Percentiles rank a stretch among this genome's conserved stretches.
These are phyloP conservation scores for Tirmania nivea DNA, from an alignment of 495 filamentous ascomycete species.

Conservation along the genomic window DNA sequence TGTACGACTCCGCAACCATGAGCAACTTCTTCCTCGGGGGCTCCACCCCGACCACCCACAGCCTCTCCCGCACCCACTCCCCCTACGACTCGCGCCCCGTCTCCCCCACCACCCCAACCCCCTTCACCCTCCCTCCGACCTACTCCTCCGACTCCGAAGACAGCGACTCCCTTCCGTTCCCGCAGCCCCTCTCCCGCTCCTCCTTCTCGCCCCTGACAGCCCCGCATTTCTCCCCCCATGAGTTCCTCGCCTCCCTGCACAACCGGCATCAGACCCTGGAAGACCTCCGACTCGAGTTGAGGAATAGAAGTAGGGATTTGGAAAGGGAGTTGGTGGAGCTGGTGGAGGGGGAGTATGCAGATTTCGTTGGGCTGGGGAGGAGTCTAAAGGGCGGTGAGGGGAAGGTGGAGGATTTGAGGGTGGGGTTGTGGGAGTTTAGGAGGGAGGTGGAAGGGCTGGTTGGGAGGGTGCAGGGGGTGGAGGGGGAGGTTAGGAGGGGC, in stretches of 20 bases:
- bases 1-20: too few relatives aligned
- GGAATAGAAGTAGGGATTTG: slow-evolving; percentile 51
- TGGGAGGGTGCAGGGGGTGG: slow-evolving; percentile 31
- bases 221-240: slow-evolving; percentile 54
- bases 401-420: slow-evolving; percentile 71
- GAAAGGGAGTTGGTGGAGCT: slow-evolving; percentile 73
- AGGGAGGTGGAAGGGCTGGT: slow-evolving; percentile 47
- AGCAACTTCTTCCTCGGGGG: not conserved
- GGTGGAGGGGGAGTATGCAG: slow-evolving; percentile 80
- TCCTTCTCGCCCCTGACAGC: slow-evolving; percentile 8
- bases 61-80: not conserved
- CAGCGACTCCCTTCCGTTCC: slow-evolving; percentile 12
- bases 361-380: slow-evolving; percentile 64
- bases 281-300: slow-evolving; percentile 75
- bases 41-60: not conserved
- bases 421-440: slow-evolving; percentile 65
- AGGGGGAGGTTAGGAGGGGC: slow-evolving; percentile 30
- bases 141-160: not conserved
- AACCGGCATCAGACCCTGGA: slow-evolving; percentile 89
- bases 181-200: slow-evolving; percentile 7
- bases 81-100: not conserved
- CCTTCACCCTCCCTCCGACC: not conserved
- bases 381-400: slow-evolving; percentile 75
- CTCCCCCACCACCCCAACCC: not conserved
- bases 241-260: slow-evolving; percentile 61